Conservation (phyloP, 2,329 filamentous ascomycete species). For the Scopulariopsis brevicaulis region DNA sequence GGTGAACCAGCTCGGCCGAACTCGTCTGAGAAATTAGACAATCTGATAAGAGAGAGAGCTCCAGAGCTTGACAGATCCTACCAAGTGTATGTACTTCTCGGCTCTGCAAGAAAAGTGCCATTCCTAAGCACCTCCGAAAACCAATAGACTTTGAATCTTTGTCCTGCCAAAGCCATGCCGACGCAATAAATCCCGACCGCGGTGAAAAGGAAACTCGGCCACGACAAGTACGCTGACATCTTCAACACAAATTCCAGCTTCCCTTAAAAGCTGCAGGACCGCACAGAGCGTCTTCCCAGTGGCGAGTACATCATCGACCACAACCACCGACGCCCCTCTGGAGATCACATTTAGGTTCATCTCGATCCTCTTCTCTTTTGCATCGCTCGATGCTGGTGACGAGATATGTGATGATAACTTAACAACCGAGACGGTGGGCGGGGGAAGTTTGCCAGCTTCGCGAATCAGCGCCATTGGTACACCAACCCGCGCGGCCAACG, state of each 20-base stretch:
- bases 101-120: too few species aligned
- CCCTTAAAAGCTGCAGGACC: conserved; percentile 32
- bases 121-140: too few species aligned
- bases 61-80: too few species aligned
- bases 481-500: conserved; percentile 28
- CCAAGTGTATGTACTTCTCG: too few species aligned
- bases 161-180: conserved; percentile 35
- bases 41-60: too few species aligned
- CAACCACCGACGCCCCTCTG: conserved; percentile 30
- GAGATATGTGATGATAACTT: conserved; percentile 44
- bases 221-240: conserved; percentile 38
- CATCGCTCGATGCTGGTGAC: conserved; percentile 16
- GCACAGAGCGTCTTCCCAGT: conserved; percentile 43
- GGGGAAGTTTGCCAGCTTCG: conserved; percentile 45
- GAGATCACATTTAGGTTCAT: conserved; percentile 31
- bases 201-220: conserved; percentile 45
- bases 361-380: conserved; percentile 29
- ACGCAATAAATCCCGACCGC: conserved; percentile 34
- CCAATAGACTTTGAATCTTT: conserved; percentile 38
- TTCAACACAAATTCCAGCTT: conserved; percentile 27
- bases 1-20: too few species aligned
- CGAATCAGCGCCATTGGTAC: conserved; percentile 39
- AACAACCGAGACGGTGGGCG: conserved; percentile 35
- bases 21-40: too few species aligned
- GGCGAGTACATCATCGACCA: conserved; percentile 49